phyloP scores from a whole-genome alignment of 1,284 basidiomycete species.

The Fomes fomentarius region DNA sequence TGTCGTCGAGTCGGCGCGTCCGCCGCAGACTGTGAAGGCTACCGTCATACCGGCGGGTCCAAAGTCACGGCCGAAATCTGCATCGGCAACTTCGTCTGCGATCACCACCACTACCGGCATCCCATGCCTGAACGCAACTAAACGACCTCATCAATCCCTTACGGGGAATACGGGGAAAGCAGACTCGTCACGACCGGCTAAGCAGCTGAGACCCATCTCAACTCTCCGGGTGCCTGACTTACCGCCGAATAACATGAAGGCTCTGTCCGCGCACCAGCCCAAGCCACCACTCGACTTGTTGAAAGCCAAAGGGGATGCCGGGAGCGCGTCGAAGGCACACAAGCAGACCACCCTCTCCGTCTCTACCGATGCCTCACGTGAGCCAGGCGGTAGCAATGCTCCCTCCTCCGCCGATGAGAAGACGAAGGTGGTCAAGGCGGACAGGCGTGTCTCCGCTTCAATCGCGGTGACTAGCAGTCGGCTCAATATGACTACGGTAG shows the following conservation, averaged over 20 bases:
- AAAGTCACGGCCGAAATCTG: no score
- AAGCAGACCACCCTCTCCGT: slow-evolving; percentile 16
- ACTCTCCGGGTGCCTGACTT: slow-evolving; percentile 15
- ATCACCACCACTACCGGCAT: no score
- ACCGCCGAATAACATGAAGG: slow-evolving; percentile 15
- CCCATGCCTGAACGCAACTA: no score
- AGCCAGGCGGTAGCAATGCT: no score
- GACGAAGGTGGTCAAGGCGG: background rate
- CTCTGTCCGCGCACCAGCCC: slow-evolving; percentile 13
- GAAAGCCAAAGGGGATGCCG: background rate
- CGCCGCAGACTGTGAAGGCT: no score
- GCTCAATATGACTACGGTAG: background rate
- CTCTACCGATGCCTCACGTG: background rate
- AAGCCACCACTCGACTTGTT: background rate
- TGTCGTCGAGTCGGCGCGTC: no score
- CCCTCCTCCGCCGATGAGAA: background rate
- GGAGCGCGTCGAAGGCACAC: background rate
- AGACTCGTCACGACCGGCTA: slow-evolving; percentile 5
- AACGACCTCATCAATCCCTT: background rate
- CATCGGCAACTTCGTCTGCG: no score
- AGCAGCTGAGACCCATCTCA: slow-evolving; percentile 22
- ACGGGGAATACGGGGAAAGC: background rate
- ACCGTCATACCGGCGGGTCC: no score
- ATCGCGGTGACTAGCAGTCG: background rate
- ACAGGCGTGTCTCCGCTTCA: slow-evolving; percentile 12